Percentiles rank a stretch among this genome's conserved stretches.
Conservation (phyloP, 2,329 filamentous ascomycete genomes). For the Zymoseptoria crescenta region DNA sequence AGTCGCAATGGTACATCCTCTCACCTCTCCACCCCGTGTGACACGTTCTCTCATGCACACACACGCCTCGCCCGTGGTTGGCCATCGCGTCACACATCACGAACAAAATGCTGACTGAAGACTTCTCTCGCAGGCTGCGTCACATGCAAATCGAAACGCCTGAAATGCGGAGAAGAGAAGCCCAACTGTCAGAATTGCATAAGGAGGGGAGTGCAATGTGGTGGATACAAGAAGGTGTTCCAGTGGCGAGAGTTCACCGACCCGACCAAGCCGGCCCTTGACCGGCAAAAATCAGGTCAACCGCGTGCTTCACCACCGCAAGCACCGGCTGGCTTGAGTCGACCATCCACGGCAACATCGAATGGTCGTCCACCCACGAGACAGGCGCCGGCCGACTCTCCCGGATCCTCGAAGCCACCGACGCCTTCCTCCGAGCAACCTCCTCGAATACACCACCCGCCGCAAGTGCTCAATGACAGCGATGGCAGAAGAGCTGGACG, state of each 20-base stretch:
- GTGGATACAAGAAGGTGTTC: constrained; percentile 68
- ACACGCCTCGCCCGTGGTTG: neutral
- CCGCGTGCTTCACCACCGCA: neutral
- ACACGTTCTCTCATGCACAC: neutral
- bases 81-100: neutral
- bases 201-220: constrained; percentile 56
- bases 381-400: constrained; percentile 2
- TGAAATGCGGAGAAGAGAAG: constrained; percentile 68
- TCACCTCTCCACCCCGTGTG: neutral
- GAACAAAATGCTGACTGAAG: constrained; percentile 15
- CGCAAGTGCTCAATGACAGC: neutral
- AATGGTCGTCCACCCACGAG: constrained; percentile 7
- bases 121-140: constrained; percentile 50
- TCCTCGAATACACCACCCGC: neutral
- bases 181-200: constrained; percentile 34
- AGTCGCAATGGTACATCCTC: constrained; percentile 60
- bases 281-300: constrained; percentile 38
- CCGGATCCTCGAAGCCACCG: constrained; percentile 11
- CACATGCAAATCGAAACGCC: constrained; percentile 64
- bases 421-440: constrained; percentile 11
- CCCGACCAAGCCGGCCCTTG: constrained; percentile 17
- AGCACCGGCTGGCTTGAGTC: constrained; percentile 4
- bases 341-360: constrained; percentile 11
- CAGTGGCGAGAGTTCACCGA: constrained; percentile 63
- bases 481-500: neutral